These are phyloP conservation scores for barley (Hordeum vulgare) DNA, from an alignment of 176 grass and related monocot genomes.

Conservation along the genomic window DNA sequence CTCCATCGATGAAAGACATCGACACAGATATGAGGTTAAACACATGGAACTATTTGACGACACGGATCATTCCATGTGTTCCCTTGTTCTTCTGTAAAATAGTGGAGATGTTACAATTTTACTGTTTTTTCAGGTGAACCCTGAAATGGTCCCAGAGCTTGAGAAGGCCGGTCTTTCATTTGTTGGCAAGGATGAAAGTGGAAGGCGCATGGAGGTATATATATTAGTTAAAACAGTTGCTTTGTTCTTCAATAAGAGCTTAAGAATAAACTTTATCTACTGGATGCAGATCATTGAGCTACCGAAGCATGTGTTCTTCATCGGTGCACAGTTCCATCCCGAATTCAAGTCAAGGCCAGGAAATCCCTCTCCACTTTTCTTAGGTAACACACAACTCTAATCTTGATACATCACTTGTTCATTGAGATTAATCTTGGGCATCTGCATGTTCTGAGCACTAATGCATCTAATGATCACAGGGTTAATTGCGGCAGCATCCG, in stretches of 20 bases:
- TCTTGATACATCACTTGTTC: background rate
- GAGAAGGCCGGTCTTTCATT: constrained; percentile 86
- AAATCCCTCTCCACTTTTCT: constrained; percentile 84
- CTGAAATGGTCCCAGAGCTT: constrained; percentile 74
- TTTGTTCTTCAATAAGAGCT: background rate
- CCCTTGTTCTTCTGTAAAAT: background rate
- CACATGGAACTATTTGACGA: constrained; percentile 18
- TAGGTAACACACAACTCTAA: constrained; percentile 51
- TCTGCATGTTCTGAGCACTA: background rate
- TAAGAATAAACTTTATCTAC: background rate
- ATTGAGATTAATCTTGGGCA: background rate
- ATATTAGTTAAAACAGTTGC: background rate
- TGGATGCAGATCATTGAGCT: constrained; percentile 81
- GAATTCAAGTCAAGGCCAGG: constrained; percentile 94
- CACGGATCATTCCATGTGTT: background rate
- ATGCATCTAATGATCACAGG: constrained; percentile 36
- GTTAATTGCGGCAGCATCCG: constrained; percentile 65
- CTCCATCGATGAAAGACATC: constrained; percentile 76
- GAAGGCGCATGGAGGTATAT: constrained; percentile 87
- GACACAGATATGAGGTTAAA: constrained; percentile 95
- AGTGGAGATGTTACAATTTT: background rate
- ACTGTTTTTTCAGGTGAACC: constrained; percentile 71
- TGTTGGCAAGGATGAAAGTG: constrained; percentile 85
- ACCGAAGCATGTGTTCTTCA: constrained; percentile 65
- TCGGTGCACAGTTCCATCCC: constrained; percentile 90